These are phyloP conservation scores for Schwanniomyces pseudopolymorphus DNA, from an alignment of 805 yeast genomes.

Conservation along the genomic window DNA sequence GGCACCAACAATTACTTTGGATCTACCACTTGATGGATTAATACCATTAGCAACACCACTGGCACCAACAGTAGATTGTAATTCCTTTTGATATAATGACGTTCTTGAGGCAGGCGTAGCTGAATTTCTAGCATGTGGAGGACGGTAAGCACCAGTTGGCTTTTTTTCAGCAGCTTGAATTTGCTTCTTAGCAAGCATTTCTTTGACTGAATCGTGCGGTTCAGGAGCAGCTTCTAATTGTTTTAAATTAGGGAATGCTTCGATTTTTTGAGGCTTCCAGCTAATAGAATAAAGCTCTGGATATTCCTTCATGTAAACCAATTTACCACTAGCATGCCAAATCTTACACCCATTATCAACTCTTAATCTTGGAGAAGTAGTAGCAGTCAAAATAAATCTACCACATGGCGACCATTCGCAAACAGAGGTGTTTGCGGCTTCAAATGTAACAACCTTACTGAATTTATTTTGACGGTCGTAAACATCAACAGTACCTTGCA, in stretches of 20 bases:
- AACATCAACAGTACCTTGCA: slow-evolving; percentile 94
- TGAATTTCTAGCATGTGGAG: slow-evolving; percentile 83
- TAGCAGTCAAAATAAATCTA: slow-evolving; percentile 87
- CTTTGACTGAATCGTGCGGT: slow-evolving; percentile 71
- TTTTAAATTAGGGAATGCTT: slow-evolving; percentile 55
- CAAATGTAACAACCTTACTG: slow-evolving; percentile 72
- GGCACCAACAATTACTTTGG: slow-evolving; percentile 59
- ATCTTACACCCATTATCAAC: slow-evolving; percentile 94
- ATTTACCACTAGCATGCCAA: slow-evolving; percentile 88
- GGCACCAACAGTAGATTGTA: slow-evolving; percentile 26
- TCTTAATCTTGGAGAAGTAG: slow-evolving; percentile 93
- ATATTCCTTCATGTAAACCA: slow-evolving; percentile 76
- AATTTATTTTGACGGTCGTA: slow-evolving; percentile 89
- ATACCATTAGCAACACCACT: slow-evolving; percentile 23
- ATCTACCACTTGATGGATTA: slow-evolving; percentile 25
- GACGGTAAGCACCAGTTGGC: slow-evolving; percentile 90
- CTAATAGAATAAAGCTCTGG: slow-evolving; percentile 75
- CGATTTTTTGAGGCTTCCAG: slow-evolving; percentile 74
- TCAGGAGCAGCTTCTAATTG: slow-evolving; percentile 55
- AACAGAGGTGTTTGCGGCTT: slow-evolving; percentile 93
- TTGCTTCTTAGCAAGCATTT: slow-evolving; percentile 46
- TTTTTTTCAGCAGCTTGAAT: slow-evolving; percentile 40
- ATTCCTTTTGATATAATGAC: slow-evolving; percentile 60
- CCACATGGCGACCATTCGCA: slow-evolving; percentile 99
- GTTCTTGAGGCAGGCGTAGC: slow-evolving; percentile 38